A percentile compares a stretch with the other conserved stretches of the same genome.
Evolutionary conservation across 176 grass and related monocot genomes (phyloP).

Genomic region (Olyra latifolia): DNA sequence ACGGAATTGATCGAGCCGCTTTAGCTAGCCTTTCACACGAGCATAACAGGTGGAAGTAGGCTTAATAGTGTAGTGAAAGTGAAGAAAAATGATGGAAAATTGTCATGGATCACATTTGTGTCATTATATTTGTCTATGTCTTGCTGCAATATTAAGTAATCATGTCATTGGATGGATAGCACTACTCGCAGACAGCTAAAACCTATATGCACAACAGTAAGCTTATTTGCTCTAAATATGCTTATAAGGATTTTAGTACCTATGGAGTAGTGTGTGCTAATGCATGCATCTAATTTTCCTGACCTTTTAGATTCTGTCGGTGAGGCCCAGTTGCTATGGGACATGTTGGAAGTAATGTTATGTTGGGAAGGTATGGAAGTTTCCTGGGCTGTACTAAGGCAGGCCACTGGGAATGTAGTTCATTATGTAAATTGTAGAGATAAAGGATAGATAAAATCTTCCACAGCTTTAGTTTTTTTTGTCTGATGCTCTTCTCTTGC

Average conservation of each 20-base stretch:
- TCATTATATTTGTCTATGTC: not conserved
- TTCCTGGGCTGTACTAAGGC: not conserved
- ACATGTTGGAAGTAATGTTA: constrained; percentile 40
- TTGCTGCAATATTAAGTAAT: not conserved
- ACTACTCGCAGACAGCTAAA: not conserved
- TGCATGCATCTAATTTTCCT: constrained; percentile 43
- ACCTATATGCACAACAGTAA: not conserved
- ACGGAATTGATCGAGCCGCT: not conserved
- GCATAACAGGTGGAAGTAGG: not conserved
- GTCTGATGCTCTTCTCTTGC: not conserved
- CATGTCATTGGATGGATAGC: not conserved
- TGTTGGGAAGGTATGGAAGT: constrained; percentile 36
- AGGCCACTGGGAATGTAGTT: constrained; percentile 9
- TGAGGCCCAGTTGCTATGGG: constrained; percentile 32
- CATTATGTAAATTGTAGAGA: not conserved
- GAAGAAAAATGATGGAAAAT: not conserved
- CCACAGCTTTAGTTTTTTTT: not conserved
- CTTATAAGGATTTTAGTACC: not conserved
- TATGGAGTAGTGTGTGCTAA: constrained; percentile 42
- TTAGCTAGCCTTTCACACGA: not conserved
- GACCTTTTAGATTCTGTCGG: constrained; percentile 31
- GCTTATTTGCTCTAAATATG: not conserved
- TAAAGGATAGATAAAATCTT: constrained; percentile 7
- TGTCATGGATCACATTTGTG: not conserved
- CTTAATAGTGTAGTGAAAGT: not conserved